Conservation (phyloP, 495 filamentous ascomycete genomes). For the Pyrenula aspistea region DNA sequence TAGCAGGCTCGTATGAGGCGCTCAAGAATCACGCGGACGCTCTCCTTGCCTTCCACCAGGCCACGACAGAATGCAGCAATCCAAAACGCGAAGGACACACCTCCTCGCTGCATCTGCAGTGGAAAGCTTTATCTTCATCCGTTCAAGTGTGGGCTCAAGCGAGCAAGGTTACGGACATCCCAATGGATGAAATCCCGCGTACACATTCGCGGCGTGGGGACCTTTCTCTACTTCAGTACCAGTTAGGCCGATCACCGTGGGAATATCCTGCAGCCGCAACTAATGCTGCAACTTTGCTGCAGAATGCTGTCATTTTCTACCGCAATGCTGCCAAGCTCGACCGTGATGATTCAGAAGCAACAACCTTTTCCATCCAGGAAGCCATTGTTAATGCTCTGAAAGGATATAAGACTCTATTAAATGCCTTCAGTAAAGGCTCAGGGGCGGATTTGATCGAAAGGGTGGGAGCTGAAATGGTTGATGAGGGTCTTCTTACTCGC, state of each 20-base stretch:
- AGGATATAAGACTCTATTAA: too few species aligned
- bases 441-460: too few species aligned
- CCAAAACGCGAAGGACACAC: neutral
- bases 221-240: conserved; percentile 44
- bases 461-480: too few species aligned
- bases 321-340: conserved; percentile 42
- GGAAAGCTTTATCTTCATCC: conserved; percentile 35
- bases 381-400: too few species aligned
- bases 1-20: conserved; percentile 28
- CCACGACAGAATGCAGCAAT: conserved; percentile 4
- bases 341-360: too few species aligned
- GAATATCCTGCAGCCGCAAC: conserved; percentile 32
- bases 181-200: conserved; percentile 38
- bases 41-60: conserved; percentile 36
- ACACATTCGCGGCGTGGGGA: conserved; percentile 54
- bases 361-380: too few species aligned
- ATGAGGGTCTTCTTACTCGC: too few species aligned
- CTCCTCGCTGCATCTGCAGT: conserved; percentile 20
- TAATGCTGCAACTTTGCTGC: conserved; percentile 35
- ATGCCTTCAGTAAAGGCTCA: too few species aligned
- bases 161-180: conserved; percentile 29
- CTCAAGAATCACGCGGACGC: conserved; percentile 48
- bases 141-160: conserved; percentile 38
- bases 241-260: conserved; percentile 35
- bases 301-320: conserved; percentile 55